These are phyloP conservation scores for Gardenia jasminoides DNA, from an alignment of 257 asterid genomes.

Conservation along the genomic window DNA sequence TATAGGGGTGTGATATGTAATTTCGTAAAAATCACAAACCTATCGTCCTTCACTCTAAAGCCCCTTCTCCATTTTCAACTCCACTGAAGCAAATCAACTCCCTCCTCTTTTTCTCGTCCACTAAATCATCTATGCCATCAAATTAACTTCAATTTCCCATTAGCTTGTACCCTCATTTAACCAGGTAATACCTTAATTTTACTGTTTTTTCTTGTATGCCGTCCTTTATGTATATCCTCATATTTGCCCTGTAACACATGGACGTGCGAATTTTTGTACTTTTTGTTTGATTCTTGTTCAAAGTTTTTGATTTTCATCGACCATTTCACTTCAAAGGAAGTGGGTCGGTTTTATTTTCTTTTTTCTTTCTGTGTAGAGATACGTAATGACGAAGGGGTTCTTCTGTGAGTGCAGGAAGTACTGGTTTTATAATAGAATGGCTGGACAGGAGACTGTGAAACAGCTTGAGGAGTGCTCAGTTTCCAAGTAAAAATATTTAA, in stretches of 20 bases:
- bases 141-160: neutral
- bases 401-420: neutral
- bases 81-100: neutral
- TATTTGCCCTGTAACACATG: neutral
- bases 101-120: neutral
- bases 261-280: neutral
- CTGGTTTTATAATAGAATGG: constrained; percentile 25
- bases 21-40: neutral
- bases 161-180: neutral
- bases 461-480: constrained; percentile 64
- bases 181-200: neutral
- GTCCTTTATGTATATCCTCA: neutral
- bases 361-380: neutral
- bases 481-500: constrained; percentile 37
- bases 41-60: no score
- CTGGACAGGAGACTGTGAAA: constrained; percentile 51
- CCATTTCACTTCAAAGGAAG: neutral
- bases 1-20: neutral
- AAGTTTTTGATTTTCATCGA: neutral
- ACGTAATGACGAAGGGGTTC: neutral
- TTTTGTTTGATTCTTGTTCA: neutral
- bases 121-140: neutral
- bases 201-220: neutral
- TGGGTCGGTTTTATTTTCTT: neutral
- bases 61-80: neutral